phyloP scores from a whole-genome alignment of 192 early-diverging fungal species.

The Mortierella claussenii region DNA sequence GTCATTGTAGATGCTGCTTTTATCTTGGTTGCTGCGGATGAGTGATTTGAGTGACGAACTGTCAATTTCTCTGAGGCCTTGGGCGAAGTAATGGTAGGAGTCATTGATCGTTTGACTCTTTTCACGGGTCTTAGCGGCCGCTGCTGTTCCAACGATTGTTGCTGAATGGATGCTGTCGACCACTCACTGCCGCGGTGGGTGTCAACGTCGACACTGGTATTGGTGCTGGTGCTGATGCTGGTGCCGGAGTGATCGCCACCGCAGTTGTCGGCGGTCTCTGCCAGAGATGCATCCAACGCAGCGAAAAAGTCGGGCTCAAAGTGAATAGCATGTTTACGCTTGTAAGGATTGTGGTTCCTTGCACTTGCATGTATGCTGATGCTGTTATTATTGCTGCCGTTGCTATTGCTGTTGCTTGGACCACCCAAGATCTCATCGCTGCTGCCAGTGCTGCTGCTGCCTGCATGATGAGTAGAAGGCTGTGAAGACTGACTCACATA shows the following conservation, averaged over 20 bases:
- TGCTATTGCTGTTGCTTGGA: neutral
- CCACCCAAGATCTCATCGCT: neutral
- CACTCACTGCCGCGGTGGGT: neutral
- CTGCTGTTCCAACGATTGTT: neutral
- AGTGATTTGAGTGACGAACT: neutral
- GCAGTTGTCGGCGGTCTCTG: neutral
- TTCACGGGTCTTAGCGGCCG: slow-evolving; percentile 11
- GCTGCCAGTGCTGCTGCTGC: neutral
- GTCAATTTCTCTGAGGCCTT: neutral
- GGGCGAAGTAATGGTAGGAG: neutral
- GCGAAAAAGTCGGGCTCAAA: slow-evolving; percentile 48
- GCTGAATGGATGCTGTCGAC: neutral
- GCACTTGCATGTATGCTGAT: neutral
- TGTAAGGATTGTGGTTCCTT: slow-evolving; percentile 7
- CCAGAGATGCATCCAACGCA: slow-evolving; percentile 23
- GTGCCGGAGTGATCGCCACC: neutral
- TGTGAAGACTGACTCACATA: neutral
- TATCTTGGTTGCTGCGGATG: neutral
- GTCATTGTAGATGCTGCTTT: neutral
- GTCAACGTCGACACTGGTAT: neutral
- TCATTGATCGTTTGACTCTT: slow-evolving; percentile 3
- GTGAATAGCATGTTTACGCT: slow-evolving; percentile 32
- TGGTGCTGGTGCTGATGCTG: neutral
- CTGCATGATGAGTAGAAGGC: neutral
- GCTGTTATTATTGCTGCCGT: neutral